Base-by-base conservation (phyloP, 768 basidiomycete genomes). In the Myochromella boudieri region DNA sequence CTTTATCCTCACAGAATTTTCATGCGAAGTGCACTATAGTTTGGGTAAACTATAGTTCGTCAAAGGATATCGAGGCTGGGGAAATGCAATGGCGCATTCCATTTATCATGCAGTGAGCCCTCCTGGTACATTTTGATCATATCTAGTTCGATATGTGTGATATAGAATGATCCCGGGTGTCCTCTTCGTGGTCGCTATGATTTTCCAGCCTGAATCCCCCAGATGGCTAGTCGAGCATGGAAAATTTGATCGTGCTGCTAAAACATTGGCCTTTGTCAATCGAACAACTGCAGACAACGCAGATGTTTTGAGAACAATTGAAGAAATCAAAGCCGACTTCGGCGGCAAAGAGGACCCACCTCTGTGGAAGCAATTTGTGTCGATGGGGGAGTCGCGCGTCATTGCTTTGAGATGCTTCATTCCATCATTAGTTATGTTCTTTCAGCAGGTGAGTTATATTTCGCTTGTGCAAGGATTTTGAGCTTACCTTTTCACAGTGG, bases 41-140 rank as follows among this genome's bases (percentile, higher is more conserved):
- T 57, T 77, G 76, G 75, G 70, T 78, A 7, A 77, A 78, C 56
- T 77, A 77, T 26, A 62, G 67, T 32, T 63, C 68, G 0, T 62
- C 69, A 7, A 61, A 68, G 44, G 57, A 72, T 47, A 48, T 74
- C 7, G 46, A 68, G 3, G 59, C 49, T 5, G 65, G 65, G n/a
- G 60, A 75, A 38, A 63, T 67, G 57, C 76, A 78, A 40, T 81
- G 78, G 79, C 73, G 77, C 10, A 64, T 80, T 49, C 77, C 78
- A 0, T 72, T 81, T 45, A 70, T 71, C 28, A 45, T 80, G 26
- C 79, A 80, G 60, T 70, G 42, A 6, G 63, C 57, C 9, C 25
- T 29, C 33, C n/a, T 12, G 8, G 14, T 29, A 8, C 28, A 18
- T 46, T 20, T 42, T n/a, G 17, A 24, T 8, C 15, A 25, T n/a